These are phyloP conservation scores for Pyricularia sp. DNA, from an alignment of 2,329 filamentous ascomycete genomes.

Conservation along the genomic window DNA sequence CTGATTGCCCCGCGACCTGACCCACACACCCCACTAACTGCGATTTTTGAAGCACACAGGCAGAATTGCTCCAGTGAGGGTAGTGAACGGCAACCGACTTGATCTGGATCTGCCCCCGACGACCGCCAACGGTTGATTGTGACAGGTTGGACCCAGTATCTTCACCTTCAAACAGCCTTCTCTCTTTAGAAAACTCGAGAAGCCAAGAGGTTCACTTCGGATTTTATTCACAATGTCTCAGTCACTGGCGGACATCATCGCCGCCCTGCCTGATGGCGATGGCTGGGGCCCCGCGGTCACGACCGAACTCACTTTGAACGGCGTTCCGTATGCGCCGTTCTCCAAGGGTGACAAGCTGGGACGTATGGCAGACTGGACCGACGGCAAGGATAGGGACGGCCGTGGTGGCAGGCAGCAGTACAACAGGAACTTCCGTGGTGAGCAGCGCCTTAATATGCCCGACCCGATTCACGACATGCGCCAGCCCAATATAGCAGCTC, in stretches of 20 bases:
- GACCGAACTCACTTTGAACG: slow-evolving; percentile 80
- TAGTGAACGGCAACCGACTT: neutral
- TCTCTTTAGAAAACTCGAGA: neutral
- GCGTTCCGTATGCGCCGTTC: slow-evolving; percentile 94
- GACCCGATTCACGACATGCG: neutral
- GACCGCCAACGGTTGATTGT: neutral
- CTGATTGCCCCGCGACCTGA: neutral
- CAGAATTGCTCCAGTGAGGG: neutral
- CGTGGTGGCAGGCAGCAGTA: slow-evolving; percentile 78
- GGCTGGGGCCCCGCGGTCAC: slow-evolving; percentile 83
- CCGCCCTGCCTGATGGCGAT: slow-evolving; percentile 63
- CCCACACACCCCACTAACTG: slow-evolving; percentile 1
- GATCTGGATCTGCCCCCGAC: neutral
- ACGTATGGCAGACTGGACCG: slow-evolving; percentile 99
- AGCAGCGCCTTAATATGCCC: slow-evolving; percentile 11
- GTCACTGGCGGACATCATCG: slow-evolving; percentile 51
- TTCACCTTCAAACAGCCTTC: neutral
- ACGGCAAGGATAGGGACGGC: slow-evolving; percentile 74
- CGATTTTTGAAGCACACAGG: slow-evolving; percentile 1
- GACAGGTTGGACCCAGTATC: neutral
- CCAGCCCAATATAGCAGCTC: neutral
- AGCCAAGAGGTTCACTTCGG: neutral
- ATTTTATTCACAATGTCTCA: neutral
- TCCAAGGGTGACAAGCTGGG: slow-evolving; percentile 98
- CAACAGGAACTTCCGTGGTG: slow-evolving; percentile 88